Conservation (phyloP, 2,329 filamentous ascomycete species). For the Botrytis squamosa region DNA sequence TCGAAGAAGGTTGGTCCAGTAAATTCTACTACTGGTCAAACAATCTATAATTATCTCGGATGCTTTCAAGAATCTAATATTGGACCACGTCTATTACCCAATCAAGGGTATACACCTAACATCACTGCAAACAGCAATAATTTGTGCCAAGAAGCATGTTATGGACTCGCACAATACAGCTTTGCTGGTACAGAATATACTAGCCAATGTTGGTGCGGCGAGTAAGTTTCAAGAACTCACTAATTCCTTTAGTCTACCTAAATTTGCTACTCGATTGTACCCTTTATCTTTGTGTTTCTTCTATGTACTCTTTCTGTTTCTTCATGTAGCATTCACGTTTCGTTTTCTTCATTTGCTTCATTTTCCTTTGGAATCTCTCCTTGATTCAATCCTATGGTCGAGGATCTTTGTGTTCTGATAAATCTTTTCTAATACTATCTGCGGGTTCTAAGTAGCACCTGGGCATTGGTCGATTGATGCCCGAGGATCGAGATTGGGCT, state of each 20-base stretch:
- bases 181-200: slow-evolving; percentile 39
- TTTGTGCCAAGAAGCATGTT: slow-evolving; percentile 41
- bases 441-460: background rate
- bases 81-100: slow-evolving; percentile 37
- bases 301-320: background rate
- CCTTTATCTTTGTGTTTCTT: background rate
- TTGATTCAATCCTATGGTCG: fast-evolving
- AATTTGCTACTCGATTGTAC: background rate
- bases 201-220: slow-evolving; percentile 39
- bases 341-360: background rate
- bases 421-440: background rate
- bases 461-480: background rate
- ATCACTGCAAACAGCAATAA: slow-evolving; percentile 31
- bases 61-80: slow-evolving; percentile 38
- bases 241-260: background rate
- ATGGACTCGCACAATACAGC: slow-evolving; percentile 28
- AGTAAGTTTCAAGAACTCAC: background rate
- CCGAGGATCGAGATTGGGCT: background rate
- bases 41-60: slow-evolving; percentile 38
- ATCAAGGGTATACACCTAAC: slow-evolving; percentile 30
- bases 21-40: slow-evolving; percentile 21
- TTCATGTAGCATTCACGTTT: background rate
- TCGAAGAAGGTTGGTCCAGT: slow-evolving; percentile 18
- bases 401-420: background rate
- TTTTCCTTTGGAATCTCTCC: background rate